Conservation (phyloP, 164 flowering plant genomes). For the Vitis rotundifolia region DNA sequence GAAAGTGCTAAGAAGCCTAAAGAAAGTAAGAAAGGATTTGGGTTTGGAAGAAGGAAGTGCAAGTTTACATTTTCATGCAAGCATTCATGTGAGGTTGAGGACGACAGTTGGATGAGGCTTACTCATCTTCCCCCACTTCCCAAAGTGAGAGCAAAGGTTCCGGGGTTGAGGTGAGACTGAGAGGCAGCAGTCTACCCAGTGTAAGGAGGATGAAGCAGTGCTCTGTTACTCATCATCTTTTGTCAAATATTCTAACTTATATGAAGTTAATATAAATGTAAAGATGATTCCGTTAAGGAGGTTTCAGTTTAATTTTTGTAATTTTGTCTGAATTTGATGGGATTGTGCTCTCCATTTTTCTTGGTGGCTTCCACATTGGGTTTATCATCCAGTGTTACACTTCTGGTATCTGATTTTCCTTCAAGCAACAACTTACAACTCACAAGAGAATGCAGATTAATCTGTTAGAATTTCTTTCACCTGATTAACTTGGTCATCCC, state of each 20-base stretch:
- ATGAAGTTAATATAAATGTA: neutral
- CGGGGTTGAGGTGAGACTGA: neutral
- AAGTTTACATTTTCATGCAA: slow-evolving; percentile 19
- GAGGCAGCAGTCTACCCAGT: neutral
- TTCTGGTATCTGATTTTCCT: no score
- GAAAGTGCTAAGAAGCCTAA: slow-evolving; percentile 1
- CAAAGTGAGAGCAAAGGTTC: slow-evolving; percentile 6
- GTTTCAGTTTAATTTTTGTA: no score
- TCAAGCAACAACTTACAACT: no score
- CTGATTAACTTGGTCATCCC: no score
- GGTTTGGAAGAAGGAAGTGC: neutral
- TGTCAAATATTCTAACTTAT: neutral
- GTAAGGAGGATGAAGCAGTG: neutral
- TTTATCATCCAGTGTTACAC: no score
- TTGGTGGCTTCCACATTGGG: no score
- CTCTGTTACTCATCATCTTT: neutral
- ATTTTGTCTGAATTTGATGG: no score
- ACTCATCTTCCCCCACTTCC: slow-evolving; percentile 20
- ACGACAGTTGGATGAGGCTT: slow-evolving; percentile 18
- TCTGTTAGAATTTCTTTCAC: no score
- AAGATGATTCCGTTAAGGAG: no score
- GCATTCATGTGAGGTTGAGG: slow-evolving; percentile 15
- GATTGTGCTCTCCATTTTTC: no score
- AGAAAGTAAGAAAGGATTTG: slow-evolving; percentile 4
- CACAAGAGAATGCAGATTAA: no score